Evolutionary conservation across 257 asterid species (phyloP).

Genomic region (Pogostemon cablin): DNA sequence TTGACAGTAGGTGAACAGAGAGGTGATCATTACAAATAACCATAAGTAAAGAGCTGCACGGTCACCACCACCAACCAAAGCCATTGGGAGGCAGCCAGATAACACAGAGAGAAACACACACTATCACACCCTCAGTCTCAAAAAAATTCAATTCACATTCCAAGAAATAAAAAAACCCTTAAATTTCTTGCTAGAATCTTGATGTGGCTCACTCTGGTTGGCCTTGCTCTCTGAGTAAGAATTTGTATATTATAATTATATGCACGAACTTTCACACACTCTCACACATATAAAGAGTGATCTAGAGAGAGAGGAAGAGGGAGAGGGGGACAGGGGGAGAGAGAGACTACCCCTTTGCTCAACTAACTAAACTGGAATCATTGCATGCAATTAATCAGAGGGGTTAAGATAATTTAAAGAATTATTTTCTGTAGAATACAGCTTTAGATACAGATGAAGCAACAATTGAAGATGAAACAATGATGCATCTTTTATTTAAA

Average conservation of each 20-base stretch:
- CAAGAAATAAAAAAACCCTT: neutral
- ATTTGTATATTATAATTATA: slow-evolving; percentile 6
- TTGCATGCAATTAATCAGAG: slow-evolving; percentile 34
- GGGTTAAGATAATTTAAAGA: neutral
- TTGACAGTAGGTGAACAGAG: slow-evolving; percentile 53
- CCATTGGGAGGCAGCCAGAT: slow-evolving; percentile 50
- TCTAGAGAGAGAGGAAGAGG: neutral
- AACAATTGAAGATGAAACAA: slow-evolving; percentile 17
- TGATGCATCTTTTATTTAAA: slow-evolving; percentile 27
- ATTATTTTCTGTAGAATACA: neutral
- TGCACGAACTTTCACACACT: slow-evolving; percentile 20
- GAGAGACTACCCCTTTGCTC: neutral
- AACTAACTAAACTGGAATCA: slow-evolving; percentile 20
- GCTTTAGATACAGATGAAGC: slow-evolving; percentile 8
- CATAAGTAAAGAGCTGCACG: slow-evolving; percentile 42
- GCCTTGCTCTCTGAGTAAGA: slow-evolving; percentile 48
- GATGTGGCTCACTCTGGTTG: slow-evolving; percentile 70
- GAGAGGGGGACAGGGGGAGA: too few species aligned
- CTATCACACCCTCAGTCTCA: slow-evolving; percentile 29
- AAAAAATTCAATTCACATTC: slow-evolving; percentile 25
- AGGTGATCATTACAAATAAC: slow-evolving; percentile 51
- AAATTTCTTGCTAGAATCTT: slow-evolving; percentile 11
- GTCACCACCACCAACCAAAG: slow-evolving; percentile 59
- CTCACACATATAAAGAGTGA: slow-evolving; percentile 12
- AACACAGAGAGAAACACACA: slow-evolving; percentile 25